These are phyloP conservation scores for Trichopus zeylanicus DNA, from an alignment of 116 monocot species.

Conservation along the genomic window DNA sequence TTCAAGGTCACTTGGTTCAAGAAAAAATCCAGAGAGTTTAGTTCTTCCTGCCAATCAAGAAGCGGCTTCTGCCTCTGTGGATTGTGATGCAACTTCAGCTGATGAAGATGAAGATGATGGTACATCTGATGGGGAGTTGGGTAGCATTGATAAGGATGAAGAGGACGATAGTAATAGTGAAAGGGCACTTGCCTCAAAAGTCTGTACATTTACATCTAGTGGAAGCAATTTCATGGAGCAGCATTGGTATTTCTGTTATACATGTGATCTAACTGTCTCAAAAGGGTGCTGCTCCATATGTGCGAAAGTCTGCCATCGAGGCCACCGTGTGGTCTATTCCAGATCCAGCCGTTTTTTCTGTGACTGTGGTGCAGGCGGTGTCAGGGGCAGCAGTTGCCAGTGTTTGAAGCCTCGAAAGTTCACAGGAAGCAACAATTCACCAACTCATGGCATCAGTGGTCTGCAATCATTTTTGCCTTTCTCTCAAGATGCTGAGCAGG, in stretches of 20 bases:
- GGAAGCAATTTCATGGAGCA: slow-evolving; percentile 99
- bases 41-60: slow-evolving; percentile 48
- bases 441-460: slow-evolving; percentile 25
- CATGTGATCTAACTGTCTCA: slow-evolving; percentile 93
- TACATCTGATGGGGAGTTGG: slow-evolving; percentile 92
- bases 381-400: slow-evolving; percentile 84
- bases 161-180: slow-evolving; percentile 90
- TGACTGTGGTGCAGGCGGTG: slow-evolving; percentile 98
- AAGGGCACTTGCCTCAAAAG: slow-evolving; percentile 79
- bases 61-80: slow-evolving; percentile 37
- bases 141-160: slow-evolving; percentile 82
- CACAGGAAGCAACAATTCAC: slow-evolving; percentile 31
- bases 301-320: slow-evolving; percentile 94
- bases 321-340: slow-evolving; percentile 97
- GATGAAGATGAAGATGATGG: slow-evolving; percentile 99
- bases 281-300: slow-evolving; percentile 97
- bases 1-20: slow-evolving; percentile 31
- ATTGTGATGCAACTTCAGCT: slow-evolving; percentile 81
- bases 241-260: slow-evolving; percentile 99
- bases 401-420: slow-evolving; percentile 91
- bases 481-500: slow-evolving; percentile 54
- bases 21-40: slow-evolving; percentile 57
- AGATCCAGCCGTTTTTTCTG: slow-evolving; percentile 97
- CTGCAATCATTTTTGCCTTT: slow-evolving; percentile 61
- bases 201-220: slow-evolving; percentile 98